Base-by-base conservation (phyloP, 1,284 basidiomycete genomes). In the Cutaneotrichosporon sp. region DNA sequence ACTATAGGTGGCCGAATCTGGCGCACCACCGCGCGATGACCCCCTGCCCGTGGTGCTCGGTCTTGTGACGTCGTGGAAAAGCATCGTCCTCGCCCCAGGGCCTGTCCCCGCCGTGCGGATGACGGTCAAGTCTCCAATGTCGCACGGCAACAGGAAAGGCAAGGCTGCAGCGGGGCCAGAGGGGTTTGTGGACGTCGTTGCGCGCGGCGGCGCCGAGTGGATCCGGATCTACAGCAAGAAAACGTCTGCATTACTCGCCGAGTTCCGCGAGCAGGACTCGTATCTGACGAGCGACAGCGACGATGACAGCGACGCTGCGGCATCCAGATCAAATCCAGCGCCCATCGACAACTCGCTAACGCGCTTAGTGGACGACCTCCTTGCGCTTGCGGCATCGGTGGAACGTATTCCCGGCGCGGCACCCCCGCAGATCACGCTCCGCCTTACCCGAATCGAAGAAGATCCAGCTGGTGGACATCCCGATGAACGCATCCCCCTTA, bases 181-280 rank as follows among this genome's bases (percentile, higher is more conserved):
- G 37, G 64, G 55, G 20, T 68, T 68, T 53, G 83, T 90, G 0
- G 89, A 92, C 65, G 79, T 90, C 5, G 82, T 90, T 22, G 84
- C 85, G 80, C 47, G 86, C 26, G 81, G 82, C 45, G 88, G 88
- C 0, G 77, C 79, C 25, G 75, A 78, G 7, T 92, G 88, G 89
- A 83, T 89, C 38, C 79, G 88, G 61, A 80, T 91, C 22, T 90
- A 90, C 74, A 82, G 84, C 24, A 90, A 86, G 52, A 90, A 86
- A 63, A 86, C 87, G 54, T 79, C 83, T 0, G 82, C 86, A 3
- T 76, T 90, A 22, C 73, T 86, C 14, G 80, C 85, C 24, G 88
- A 90, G 67, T 85, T 90, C 59, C 80, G 84, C 32, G 87, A 90
- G 72, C 81, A 87, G 41, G 88, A 90, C 61, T 88, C 86, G 1